A percentile compares a stretch with the other conserved stretches of the same genome.
phyloP scores from a whole-genome alignment of 345 rosid species.

The Orychophragmus violaceus region DNA sequence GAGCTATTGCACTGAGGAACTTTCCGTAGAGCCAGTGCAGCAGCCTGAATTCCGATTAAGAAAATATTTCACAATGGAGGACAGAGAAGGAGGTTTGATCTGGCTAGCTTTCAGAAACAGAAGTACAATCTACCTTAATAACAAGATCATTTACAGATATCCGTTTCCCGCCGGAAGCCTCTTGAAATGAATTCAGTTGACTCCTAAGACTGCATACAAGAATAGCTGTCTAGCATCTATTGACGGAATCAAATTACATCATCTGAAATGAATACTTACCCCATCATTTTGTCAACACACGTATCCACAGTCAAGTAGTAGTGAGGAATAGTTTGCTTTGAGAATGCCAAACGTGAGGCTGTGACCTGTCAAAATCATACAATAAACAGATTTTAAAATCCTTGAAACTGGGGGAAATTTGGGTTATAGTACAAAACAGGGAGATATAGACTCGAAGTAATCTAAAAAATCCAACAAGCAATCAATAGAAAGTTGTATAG shows the following conservation, averaged over 20 bases:
- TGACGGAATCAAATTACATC: neutral
- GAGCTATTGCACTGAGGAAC: slow-evolving; percentile 98
- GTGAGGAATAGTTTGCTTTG: slow-evolving; percentile 97
- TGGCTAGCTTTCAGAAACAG: neutral
- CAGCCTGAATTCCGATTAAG: slow-evolving; percentile 61
- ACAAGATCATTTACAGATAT: slow-evolving; percentile 94
- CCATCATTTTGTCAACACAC: slow-evolving; percentile 86
- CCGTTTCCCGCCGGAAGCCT: slow-evolving; percentile 86
- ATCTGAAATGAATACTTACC: slow-evolving; percentile 39
- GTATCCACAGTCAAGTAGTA: slow-evolving; percentile 89
- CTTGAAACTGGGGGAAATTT: neutral
- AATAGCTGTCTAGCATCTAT: neutral
- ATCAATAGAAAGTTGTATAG: neutral
- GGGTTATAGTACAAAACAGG: neutral
- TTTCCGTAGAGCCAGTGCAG: slow-evolving; percentile 91
- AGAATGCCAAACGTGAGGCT: slow-evolving; percentile 80
- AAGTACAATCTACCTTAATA: slow-evolving; percentile 61
- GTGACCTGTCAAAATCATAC: slow-evolving; percentile 57
- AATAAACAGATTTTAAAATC: slow-evolving; percentile 11
- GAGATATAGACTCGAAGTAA: neutral
- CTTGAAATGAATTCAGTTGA: slow-evolving; percentile 77
- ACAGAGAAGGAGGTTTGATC: neutral
- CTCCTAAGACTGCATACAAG: slow-evolving; percentile 57
- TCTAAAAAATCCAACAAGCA: neutral
- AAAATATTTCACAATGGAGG: neutral